Evolutionary conservation across 1,284 basidiomycete species (phyloP), one percentile per base, ranked within the genome.

Genomic region (Malassezia dermatis): DNA sequence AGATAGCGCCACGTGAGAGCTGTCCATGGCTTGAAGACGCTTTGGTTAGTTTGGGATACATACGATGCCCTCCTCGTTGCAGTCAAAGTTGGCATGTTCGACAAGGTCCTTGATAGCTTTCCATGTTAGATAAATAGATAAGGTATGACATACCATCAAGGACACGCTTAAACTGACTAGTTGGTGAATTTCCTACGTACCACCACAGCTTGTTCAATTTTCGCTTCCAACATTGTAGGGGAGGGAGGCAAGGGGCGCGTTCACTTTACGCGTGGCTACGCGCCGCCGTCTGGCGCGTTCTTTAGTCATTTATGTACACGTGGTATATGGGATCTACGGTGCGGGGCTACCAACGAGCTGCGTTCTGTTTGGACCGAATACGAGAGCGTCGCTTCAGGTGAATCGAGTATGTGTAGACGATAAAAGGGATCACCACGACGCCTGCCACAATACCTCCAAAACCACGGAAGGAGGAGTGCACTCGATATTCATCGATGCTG

Each of bases 1-100:
- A 34, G 96, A 93, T 58, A 96, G 85, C 1, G 93, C 94, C 69
- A 98, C 93, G 77, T 98, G 94, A 6, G 93, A 96, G 81, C 95
- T 96, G 80, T 98, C 94, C 94, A 98, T 99, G 1, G 94, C 93
- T 80, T 98, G 94, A 28, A 74, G 64, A 42, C 64, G 64, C 67
- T 70, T 57, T 37, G 35, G 26, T 26, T 17, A 32, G 26, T 32
- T 2, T 17, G 8, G 35, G 21, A 21, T 39, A 82, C 86, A 67
- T 69, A 87, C 85, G 63, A 99, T 86, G 37, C 69, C 94, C 69
- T 94, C 90, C 63, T 99, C 93, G 61, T 84, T 89, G 77, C 91
- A 96, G 74, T 95, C 88, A 74, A 96, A 95, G 78, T 98, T 98
- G 75, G 89, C 93, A 75, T 98, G 94, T 11, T 89, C 85, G 49